Evolutionary conservation across 139 green algal species (phyloP).

Genomic region (Eudorina sp.): DNA sequence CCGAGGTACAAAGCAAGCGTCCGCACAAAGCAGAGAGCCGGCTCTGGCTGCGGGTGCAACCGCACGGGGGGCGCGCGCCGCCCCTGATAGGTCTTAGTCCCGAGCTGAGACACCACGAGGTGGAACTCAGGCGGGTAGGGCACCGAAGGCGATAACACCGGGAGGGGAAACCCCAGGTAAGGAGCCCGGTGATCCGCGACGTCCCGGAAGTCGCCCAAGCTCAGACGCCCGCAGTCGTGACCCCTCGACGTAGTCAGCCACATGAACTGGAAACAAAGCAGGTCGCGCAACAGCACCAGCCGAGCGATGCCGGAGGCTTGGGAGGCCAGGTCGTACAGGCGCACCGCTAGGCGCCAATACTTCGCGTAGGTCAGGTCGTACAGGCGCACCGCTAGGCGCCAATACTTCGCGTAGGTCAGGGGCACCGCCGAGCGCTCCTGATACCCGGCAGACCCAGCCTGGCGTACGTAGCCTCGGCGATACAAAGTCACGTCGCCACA

Average conservation of each 20-base stretch:
- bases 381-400: background rate
- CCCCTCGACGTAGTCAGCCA: background rate
- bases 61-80: background rate
- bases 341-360: background rate
- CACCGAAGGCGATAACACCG: no score
- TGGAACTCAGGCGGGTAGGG: background rate
- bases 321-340: background rate
- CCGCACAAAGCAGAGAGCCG: background rate
- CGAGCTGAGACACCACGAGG: background rate
- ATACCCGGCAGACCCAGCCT: background rate
- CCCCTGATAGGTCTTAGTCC: background rate
- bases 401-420: background rate
- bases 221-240: background rate
- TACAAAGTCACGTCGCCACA: background rate
- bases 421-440: background rate
- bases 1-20: background rate
- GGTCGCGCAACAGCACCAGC: background rate
- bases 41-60: background rate
- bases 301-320: background rate
- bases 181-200: background rate
- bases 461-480: background rate
- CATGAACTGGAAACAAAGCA: background rate
- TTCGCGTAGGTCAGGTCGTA: background rate
- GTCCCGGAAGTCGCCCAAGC: background rate
- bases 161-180: background rate